Percentiles rank a stretch among this genome's conserved stretches.
phyloP scores from a whole-genome alignment of 225 moss, liverwort and hornwort species.

The Sphagnum tenellum region DNA sequence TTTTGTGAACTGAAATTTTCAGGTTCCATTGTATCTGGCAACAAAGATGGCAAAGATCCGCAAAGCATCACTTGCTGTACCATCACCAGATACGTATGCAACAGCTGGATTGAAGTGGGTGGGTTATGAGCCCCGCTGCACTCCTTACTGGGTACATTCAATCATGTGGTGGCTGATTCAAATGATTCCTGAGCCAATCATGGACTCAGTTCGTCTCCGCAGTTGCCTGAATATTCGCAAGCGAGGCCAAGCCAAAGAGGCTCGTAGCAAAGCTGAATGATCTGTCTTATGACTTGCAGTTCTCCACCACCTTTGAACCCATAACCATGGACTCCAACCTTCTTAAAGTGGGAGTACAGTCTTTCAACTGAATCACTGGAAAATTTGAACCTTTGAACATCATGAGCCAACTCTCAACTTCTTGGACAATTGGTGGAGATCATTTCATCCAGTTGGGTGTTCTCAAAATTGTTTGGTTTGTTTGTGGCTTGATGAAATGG shows the following conservation, averaged over 20 bases:
- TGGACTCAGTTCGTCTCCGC: slow-evolving; percentile 48
- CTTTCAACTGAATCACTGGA: too few relatives aligned
- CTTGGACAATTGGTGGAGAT: too few relatives aligned
- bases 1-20: slow-evolving; percentile 3
- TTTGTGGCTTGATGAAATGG: too few relatives aligned
- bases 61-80: slow-evolving; percentile 33
- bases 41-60: slow-evolving; percentile 64
- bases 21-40: slow-evolving; percentile 61
- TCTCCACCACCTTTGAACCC: too few relatives aligned
- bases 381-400: too few relatives aligned
- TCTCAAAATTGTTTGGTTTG: too few relatives aligned
- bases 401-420: too few relatives aligned
- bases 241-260: slow-evolving; percentile 48
- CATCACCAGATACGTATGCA: slow-evolving; percentile 37
- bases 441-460: too few relatives aligned
- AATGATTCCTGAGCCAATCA: slow-evolving; percentile 51
- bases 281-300: too few relatives aligned
- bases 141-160: slow-evolving; percentile 66
- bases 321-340: too few relatives aligned
- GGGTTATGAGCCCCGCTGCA: slow-evolving; percentile 42
- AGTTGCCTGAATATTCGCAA: slow-evolving; percentile 47
- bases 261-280: slow-evolving; percentile 35
- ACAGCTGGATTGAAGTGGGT: slow-evolving; percentile 34
- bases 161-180: slow-evolving; percentile 59
- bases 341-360: too few relatives aligned